These are phyloP conservation scores for Phytopythium kandeliae DNA, from an alignment of 352 stramenopile species.

Conservation along the genomic window DNA sequence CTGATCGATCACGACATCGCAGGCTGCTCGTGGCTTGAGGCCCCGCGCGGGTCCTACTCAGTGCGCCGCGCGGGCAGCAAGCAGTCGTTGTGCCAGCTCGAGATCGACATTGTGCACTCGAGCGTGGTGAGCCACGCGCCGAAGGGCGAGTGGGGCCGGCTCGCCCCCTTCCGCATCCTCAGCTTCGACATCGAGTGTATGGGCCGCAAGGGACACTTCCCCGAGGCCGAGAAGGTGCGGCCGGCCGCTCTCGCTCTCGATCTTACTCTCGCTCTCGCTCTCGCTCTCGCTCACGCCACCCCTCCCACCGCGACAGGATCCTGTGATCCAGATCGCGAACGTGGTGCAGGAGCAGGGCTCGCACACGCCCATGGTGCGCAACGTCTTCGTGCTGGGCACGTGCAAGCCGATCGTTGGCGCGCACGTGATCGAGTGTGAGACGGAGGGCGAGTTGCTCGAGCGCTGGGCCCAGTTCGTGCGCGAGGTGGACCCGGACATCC, in stretches of 20 bases:
- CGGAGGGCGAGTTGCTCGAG: constrained; percentile 96
- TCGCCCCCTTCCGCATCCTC: constrained; percentile 97
- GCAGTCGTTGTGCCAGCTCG: constrained; percentile 90
- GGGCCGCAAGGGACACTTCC: constrained; percentile 95
- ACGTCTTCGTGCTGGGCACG: constrained; percentile 97
- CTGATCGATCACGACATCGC: constrained; percentile 98
- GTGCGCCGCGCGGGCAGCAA: constrained; percentile 76
- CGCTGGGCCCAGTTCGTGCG: constrained; percentile 97
- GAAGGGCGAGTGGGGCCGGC: constrained; percentile 94
- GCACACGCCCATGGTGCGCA: constrained; percentile 73
- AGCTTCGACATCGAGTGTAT: constrained; percentile 99
- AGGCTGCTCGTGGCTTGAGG: constrained; percentile 97
- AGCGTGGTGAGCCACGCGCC: constrained; percentile 93
- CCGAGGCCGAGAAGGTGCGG: constrained; percentile 61
- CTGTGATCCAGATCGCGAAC: constrained; percentile 99
- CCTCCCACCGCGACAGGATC: constrained; percentile 72
- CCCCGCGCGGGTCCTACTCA: constrained; percentile 89
- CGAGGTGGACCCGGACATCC: constrained; percentile 96
- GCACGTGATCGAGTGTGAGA: constrained; percentile 96
- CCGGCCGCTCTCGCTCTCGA: not conserved
- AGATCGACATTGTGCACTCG: constrained; percentile 98
- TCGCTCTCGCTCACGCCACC: no score
- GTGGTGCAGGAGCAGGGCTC: constrained; percentile 89
- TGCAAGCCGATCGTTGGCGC: constrained; percentile 98
- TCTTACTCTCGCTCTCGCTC: not conserved